These are phyloP conservation scores for Arabis hirsuta DNA, from an alignment of 345 rosid genomes.

Conservation along the genomic window DNA sequence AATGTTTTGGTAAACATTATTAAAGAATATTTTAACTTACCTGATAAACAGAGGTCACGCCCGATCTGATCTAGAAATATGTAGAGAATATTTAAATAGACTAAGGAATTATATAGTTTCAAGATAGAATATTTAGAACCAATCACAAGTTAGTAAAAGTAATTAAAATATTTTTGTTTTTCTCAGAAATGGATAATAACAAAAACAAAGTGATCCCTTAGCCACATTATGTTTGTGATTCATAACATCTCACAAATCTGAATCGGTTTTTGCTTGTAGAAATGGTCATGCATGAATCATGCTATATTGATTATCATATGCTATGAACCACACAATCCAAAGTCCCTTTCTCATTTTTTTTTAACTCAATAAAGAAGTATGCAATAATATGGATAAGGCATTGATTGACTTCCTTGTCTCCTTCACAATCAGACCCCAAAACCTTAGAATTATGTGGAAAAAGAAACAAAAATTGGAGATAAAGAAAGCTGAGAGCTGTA, in stretches of 20 bases:
- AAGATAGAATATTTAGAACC: neutral
- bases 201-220: slow-evolving; percentile 4
- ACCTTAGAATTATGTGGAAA: slow-evolving; percentile 23
- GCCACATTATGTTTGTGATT: slow-evolving; percentile 32
- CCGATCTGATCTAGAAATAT: slow-evolving; percentile 15
- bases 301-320: neutral
- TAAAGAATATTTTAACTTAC: neutral
- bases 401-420: slow-evolving; percentile 32
- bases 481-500: slow-evolving; percentile 19
- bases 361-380: neutral
- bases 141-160: neutral
- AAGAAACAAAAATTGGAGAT: slow-evolving; percentile 19
- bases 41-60: neutral
- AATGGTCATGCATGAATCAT: slow-evolving; percentile 32
- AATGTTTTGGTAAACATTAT: neutral
- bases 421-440: slow-evolving; percentile 13
- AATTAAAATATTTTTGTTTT: neutral
- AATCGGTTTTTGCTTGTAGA: slow-evolving; percentile 31
- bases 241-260: slow-evolving; percentile 26
- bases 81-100: neutral
- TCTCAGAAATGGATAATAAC: slow-evolving; percentile 21
- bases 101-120: neutral
- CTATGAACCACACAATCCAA: slow-evolving; percentile 32
- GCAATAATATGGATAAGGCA: slow-evolving; percentile 30
- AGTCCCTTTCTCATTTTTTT: slow-evolving; percentile 2